These are phyloP conservation scores for Colletotrichum truncatum DNA, from an alignment of 2,329 filamentous ascomycete genomes.

Conservation along the genomic window DNA sequence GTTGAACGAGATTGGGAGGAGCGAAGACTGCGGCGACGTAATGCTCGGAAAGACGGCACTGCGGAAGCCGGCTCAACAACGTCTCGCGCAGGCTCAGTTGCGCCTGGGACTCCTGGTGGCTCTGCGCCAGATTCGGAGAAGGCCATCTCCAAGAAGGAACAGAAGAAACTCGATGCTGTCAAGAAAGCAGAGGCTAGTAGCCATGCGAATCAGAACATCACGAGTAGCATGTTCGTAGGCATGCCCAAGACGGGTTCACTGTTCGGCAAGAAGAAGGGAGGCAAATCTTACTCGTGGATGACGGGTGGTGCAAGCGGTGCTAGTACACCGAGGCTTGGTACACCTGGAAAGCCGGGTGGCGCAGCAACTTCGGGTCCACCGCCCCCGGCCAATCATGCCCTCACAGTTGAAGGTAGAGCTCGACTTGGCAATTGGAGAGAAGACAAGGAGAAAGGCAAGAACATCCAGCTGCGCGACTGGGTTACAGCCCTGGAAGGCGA, in stretches of 20 bases:
- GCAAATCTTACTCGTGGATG: slow-evolving; percentile 82
- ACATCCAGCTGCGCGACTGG: slow-evolving; percentile 87
- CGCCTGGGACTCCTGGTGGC: slow-evolving; percentile 69
- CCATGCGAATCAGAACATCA: slow-evolving; percentile 84
- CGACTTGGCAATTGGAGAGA: slow-evolving; percentile 82
- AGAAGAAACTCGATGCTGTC: slow-evolving; percentile 77
- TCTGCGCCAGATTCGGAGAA: slow-evolving; percentile 73
- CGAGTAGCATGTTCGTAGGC: slow-evolving; percentile 76
- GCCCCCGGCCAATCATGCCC: slow-evolving; percentile 43
- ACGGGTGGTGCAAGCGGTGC: slow-evolving; percentile 63
- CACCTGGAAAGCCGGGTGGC: slow-evolving; percentile 43
- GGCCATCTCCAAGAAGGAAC: slow-evolving; percentile 86
- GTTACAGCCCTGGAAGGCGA: slow-evolving; percentile 82
- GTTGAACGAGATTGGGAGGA: slow-evolving; percentile 79
- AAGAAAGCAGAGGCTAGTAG: slow-evolving; percentile 81
- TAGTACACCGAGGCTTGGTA: slow-evolving; percentile 58
- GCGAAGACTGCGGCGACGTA: slow-evolving; percentile 72
- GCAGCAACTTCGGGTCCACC: slow-evolving; percentile 43
- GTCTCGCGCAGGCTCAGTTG: slow-evolving; percentile 65
- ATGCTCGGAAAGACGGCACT: slow-evolving; percentile 68
- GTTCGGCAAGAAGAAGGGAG: slow-evolving; percentile 67
- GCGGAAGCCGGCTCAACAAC: slow-evolving; percentile 57
- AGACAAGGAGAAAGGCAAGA: slow-evolving; percentile 77
- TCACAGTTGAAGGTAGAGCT: slow-evolving; percentile 68
- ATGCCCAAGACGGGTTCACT: slow-evolving; percentile 69